These are phyloP conservation scores for Coemansia sp. DNA, from an alignment of 192 early-diverging fungal genomes.

Conservation along the genomic window DNA sequence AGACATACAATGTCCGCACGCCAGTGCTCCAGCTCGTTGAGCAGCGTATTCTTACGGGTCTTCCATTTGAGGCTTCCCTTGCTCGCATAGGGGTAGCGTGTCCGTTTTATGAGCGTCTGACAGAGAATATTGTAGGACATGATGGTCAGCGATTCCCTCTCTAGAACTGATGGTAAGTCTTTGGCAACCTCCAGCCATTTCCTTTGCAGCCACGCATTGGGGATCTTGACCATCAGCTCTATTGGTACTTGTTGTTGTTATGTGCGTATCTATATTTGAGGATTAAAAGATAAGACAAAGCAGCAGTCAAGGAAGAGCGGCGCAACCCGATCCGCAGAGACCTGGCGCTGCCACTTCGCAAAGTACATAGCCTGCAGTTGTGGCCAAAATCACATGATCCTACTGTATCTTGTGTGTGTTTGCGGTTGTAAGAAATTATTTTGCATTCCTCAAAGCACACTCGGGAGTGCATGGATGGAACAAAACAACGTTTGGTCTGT, in stretches of 20 bases:
- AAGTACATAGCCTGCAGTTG: neutral
- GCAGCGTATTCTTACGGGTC: constrained; percentile 45
- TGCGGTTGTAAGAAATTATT: no score
- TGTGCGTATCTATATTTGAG: neutral
- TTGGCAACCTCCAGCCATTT: constrained; percentile 32
- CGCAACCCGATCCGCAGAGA: no score
- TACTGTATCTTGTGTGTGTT: no score
- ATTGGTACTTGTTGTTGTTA: neutral
- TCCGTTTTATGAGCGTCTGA: constrained; percentile 56
- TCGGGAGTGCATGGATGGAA: no score
- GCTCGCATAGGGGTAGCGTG: constrained; percentile 59
- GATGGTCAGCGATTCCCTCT: constrained; percentile 35
- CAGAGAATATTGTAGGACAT: constrained; percentile 67
- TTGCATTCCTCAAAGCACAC: no score
- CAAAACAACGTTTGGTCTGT: no score
- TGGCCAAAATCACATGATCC: constrained; percentile 16
- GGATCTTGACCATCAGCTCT: constrained; percentile 7
- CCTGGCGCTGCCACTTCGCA: neutral
- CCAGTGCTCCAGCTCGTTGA: constrained; percentile 51
- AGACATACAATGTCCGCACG: constrained; percentile 60
- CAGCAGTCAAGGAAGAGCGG: neutral
- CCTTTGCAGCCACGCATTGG: constrained; percentile 28
- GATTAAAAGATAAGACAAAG: neutral
- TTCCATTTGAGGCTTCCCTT: constrained; percentile 58
- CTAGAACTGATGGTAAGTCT: neutral